These are phyloP conservation scores for Acacia confusa DNA, from an alignment of 306 rosid genomes.

Conservation along the genomic window DNA sequence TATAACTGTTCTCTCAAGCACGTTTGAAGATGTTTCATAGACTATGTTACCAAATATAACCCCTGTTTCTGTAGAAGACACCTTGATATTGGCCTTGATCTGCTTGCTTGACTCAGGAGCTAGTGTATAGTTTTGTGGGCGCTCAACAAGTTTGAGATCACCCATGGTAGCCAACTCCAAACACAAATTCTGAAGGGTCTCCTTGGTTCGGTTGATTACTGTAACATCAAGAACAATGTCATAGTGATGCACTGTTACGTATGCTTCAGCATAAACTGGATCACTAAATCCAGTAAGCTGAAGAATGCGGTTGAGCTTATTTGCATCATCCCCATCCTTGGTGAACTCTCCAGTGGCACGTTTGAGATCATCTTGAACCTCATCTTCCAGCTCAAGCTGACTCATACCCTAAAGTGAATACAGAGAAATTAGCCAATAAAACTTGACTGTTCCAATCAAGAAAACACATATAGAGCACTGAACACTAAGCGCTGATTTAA, in stretches of 20 bases:
- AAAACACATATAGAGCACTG: background rate
- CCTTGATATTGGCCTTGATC: slow-evolving; percentile 97
- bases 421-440: slow-evolving; percentile 19
- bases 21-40: slow-evolving; percentile 89
- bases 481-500: slow-evolving; percentile 6
- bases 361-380: slow-evolving; percentile 96
- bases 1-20: slow-evolving; percentile 87
- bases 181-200: slow-evolving; percentile 96
- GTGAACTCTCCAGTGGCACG: slow-evolving; percentile 99
- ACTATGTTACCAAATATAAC: slow-evolving; percentile 97
- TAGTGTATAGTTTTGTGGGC: slow-evolving; percentile 94
- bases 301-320: slow-evolving; percentile 94
- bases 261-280: slow-evolving; percentile 99
- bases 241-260: slow-evolving; percentile 94
- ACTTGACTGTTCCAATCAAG: slow-evolving; percentile 9
- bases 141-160: slow-evolving; percentile 97
- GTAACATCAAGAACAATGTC: slow-evolving; percentile 98
- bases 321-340: slow-evolving; percentile 85
- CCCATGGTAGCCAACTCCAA: slow-evolving; percentile 99
- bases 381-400: slow-evolving; percentile 99
- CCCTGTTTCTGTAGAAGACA: slow-evolving; percentile 97
- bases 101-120: slow-evolving; percentile 98
- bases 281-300: slow-evolving; percentile 99
- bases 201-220: slow-evolving; percentile 93
- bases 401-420: slow-evolving; percentile 84